These are phyloP conservation scores for Diaporthe humulicola DNA, from an alignment of 2,329 filamentous ascomycete species.

Conservation along the genomic window DNA sequence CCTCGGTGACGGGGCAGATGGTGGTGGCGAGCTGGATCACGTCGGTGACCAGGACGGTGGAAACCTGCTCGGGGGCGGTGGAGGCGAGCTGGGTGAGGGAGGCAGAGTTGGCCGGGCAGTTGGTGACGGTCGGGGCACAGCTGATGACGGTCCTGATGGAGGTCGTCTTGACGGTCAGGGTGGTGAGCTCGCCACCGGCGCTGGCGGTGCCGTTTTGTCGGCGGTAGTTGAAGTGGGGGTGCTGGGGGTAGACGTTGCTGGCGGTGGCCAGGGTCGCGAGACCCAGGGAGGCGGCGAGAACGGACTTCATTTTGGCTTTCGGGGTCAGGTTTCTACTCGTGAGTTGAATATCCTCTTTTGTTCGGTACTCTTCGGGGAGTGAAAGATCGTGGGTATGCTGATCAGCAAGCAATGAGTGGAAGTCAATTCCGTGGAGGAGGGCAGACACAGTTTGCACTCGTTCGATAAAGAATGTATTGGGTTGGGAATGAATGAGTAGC, in stretches of 20 bases:
- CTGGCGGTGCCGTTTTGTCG: conserved; percentile 44
- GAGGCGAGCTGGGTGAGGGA: conserved; percentile 48
- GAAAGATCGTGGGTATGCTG: conserved; percentile 39
- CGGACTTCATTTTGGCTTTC: conserved; percentile 62
- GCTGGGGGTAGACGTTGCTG: conserved; percentile 54
- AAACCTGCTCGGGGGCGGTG: conserved; percentile 44
- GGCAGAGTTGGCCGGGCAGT: conserved; percentile 54
- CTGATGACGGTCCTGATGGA: conserved; percentile 52
- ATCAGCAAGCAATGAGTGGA: conserved; percentile 46
- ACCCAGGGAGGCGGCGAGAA: conserved; percentile 55
- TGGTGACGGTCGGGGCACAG: conserved; percentile 54
- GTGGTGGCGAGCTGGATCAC: conserved; percentile 54
- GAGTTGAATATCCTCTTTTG: conserved; percentile 38
- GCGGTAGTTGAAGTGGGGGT: conserved; percentile 49
- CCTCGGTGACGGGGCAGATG: conserved; percentile 58
- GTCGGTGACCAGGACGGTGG: conserved; percentile 54
- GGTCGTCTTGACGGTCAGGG: conserved; percentile 54
- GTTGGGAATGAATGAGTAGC: conserved; percentile 42
- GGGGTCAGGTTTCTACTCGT: conserved; percentile 38
- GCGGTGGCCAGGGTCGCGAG: conserved; percentile 59
- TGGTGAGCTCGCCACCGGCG: conserved; percentile 48
- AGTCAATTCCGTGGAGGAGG: conserved; percentile 49
- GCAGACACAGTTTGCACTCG: conserved; percentile 48
- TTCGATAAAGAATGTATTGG: conserved; percentile 47
- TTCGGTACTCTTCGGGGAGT: conserved; percentile 40